Conservation (phyloP, 2,329 filamentous ascomycete genomes). For the Pyrenophora graminea region DNA sequence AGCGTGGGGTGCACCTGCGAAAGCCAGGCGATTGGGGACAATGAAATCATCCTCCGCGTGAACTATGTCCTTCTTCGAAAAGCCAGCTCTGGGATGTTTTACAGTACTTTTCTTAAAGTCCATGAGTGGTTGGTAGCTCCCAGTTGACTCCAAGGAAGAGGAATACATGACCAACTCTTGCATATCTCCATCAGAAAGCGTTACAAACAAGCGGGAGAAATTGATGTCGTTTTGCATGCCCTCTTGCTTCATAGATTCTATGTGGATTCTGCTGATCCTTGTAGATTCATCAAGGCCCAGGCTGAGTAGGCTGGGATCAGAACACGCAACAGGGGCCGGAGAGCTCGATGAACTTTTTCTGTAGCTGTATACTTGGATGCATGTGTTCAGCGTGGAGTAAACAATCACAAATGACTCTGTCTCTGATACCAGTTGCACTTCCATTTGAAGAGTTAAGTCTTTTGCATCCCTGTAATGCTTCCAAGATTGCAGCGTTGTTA, state of each 20-base stretch:
- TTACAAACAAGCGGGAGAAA: conserved; percentile 35
- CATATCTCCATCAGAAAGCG: conserved; percentile 32
- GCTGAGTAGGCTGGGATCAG: conserved; percentile 33
- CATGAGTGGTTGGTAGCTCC: conserved; percentile 12
- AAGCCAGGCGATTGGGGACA: conserved; percentile 29
- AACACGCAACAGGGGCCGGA: conserved; percentile 18
- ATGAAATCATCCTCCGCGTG: conserved; percentile 36
- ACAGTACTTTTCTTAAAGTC: conserved; percentile 24
- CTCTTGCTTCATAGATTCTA: conserved; percentile 27
- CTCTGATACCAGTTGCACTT: conserved; percentile 30
- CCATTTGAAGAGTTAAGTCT: conserved; percentile 56
- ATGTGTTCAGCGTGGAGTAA: conserved; percentile 38
- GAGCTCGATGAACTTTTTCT: conserved; percentile 8
- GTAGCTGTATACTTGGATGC: conserved; percentile 41
- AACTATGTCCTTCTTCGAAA: conserved; percentile 4
- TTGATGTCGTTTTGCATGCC: conserved; percentile 22
- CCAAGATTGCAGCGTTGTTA: conserved; percentile 52
- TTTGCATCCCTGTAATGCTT: conserved; percentile 59
- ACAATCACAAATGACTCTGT: conserved; percentile 38
- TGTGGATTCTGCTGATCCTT: conserved; percentile 20
- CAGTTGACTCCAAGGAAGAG: neutral
- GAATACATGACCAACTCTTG: conserved; percentile 29
- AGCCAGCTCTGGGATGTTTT: conserved; percentile 4
- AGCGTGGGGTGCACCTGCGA: conserved; percentile 11
- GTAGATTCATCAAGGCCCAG: conserved; percentile 16